A percentile compares a stretch with the other conserved stretches of the same genome.
phyloP scores from a whole-genome alignment of 1,284 basidiomycete species.

The Pseudomicrostroma phylloplanum region DNA sequence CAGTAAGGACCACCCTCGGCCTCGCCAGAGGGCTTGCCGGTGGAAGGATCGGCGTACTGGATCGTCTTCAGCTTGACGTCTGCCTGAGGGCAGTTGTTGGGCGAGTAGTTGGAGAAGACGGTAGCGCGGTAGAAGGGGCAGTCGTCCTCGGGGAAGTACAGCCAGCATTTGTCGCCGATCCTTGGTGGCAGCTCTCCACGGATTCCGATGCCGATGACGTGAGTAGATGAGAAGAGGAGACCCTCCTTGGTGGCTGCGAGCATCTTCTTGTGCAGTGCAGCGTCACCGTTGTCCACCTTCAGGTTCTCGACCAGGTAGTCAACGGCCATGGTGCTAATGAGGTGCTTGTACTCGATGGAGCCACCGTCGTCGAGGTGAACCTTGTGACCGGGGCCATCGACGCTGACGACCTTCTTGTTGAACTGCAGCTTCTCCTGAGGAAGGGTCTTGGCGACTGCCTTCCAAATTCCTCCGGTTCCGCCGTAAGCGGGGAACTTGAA shows the following conservation, averaged over 20 bases:
- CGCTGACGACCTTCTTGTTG: conserved; percentile 50
- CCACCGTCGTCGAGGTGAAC: conserved; percentile 54
- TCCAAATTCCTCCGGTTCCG: conserved; percentile 58
- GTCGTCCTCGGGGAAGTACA: conserved; percentile 55
- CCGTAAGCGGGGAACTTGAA: conserved; percentile 57
- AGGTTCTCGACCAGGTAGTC: conserved; percentile 52
- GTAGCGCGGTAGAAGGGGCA: conserved; percentile 58
- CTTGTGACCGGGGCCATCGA: conserved; percentile 53
- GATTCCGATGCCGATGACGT: conserved; percentile 57
- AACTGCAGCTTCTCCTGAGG: conserved; percentile 53
- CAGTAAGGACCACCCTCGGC: conserved; percentile 55
- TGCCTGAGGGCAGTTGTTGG: conserved; percentile 54
- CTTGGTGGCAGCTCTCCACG: conserved; percentile 55
- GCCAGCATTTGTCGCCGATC: conserved; percentile 58
- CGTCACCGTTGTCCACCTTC: conserved; percentile 48
- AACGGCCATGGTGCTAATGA: conserved; percentile 55
- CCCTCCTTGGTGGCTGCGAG: conserved; percentile 51
- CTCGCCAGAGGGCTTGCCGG: conserved; percentile 49
- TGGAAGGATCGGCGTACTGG: conserved; percentile 54
- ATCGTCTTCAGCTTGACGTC: conserved; percentile 53
- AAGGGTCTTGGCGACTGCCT: conserved; percentile 55
- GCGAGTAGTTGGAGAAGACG: conserved; percentile 58
- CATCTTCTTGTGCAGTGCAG: conserved; percentile 50
- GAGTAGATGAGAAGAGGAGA: conserved; percentile 55
- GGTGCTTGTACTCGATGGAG: conserved; percentile 53